Evolutionary conservation across 306 rosid species (phyloP), one percentile per base, ranked within the genome.

Genomic region (Glycine latifolia): DNA sequence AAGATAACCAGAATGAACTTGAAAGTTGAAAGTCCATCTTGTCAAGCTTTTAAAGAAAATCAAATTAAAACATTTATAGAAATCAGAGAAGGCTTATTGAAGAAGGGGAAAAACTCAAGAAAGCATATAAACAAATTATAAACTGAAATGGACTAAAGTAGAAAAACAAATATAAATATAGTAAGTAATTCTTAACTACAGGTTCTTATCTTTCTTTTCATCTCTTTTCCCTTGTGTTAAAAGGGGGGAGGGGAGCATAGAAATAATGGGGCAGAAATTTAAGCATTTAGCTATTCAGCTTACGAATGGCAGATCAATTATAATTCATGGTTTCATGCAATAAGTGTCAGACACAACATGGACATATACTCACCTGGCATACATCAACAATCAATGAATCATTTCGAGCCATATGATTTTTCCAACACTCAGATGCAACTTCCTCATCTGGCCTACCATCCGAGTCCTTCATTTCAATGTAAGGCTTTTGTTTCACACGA

Each of bases 321-420:
- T 50, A 55, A 76, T 82, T 55, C 61, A 26, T 26, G 31, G 31
- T 26, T 26, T 26, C 31, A 62, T 43, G 60, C 44, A 73, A 48
- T 9, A 56, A 46, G 72, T 56, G 49, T 65, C 61, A 8, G 59
- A 71, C 81, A 86, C 37, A 41, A 60, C 26, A 14, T 2, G 12
- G 11, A 67, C 75, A 79, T 14, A 71, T 68, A 83, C 97, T 92
- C 87, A 96, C 98, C 81, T 96, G 99, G 87, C 99, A 96, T 75
- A 93, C 98, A 92, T 96, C 99, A 71, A 96, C 99, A 83, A 96
- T 93, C 90, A 96, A 78, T 65, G 99, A 96, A 87, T 93, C 99
- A 91, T 96, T 96, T 65, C 99, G 91, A 68, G 98, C 99, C 88
- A 82, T 92, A 77, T 96, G 98, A 86, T 93, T 89, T 86, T 89